Evolutionary conservation across 2,329 filamentous ascomycete genomes (phyloP), one percentile per base, ranked within the genome.

Genomic region (Amauroascus verrucosus): DNA sequence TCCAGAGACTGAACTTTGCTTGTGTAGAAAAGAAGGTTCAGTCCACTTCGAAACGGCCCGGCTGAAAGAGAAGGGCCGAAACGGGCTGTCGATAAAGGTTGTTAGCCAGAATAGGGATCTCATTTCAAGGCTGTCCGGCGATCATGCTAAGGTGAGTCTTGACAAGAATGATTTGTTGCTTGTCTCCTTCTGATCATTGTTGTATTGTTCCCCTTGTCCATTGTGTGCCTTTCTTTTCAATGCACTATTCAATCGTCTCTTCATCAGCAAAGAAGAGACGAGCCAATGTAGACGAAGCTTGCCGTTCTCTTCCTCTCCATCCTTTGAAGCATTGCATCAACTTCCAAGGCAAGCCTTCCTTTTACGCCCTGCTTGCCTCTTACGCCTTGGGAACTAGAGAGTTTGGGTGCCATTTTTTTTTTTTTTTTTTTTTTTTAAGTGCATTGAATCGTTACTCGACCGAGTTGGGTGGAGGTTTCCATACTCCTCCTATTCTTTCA

Each of bases 91-190:
- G 44, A 13, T 16, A 28, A 8, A 43, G 13, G 11, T 9, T 33
- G 26, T n/a, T 46, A 20, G 20, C 14, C 28, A 30, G 44, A 26
- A 32, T 28, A 9, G 8, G 46, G 35, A 35, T n/a, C 18, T 37
- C 20, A 24, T 16, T n/a, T 18, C 1, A 26, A 24, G 45, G 32
- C 11, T 14, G 16, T 9, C 13, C 13, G 38, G 14, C 22, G 20
- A 48, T 48, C 46, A 48, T 48, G 46, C 30, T 20, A 48, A 48
- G 46, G 46, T 48, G 3, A 28, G 46, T 48, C 13, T n/a, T 28
- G 18, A 28, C 6, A 8, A 18, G 24, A 3, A 30, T 7, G 4
- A 1, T 45, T 7, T 28, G 24, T n/a, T n/a, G n/a, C n/a, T n/a
- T n/a, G n/a, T n/a, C n/a, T n/a, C n/a, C n/a, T n/a, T n/a, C n/a